Conservation (phyloP, 1,139 yeast genomes). For the Taphrina deformans region DNA sequence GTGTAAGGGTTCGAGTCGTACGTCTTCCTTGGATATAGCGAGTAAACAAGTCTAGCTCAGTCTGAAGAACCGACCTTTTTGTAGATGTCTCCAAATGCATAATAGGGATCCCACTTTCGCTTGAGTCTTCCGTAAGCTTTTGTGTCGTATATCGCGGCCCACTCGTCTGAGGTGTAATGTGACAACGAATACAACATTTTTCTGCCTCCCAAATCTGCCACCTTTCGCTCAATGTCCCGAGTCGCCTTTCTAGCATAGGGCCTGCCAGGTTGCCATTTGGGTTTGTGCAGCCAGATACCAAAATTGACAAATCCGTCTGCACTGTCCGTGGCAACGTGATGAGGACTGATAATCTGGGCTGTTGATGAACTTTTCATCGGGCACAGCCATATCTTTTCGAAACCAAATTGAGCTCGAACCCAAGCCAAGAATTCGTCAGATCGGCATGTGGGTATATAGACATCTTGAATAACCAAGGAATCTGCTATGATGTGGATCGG, state of each 20-base stretch:
- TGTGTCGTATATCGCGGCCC: constrained; percentile 12
- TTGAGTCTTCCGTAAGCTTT: neutral
- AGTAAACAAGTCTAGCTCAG: too few species aligned
- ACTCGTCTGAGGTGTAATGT: constrained; percentile 2
- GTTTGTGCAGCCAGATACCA: constrained; percentile 19
- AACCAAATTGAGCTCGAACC: neutral
- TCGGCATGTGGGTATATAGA: neutral
- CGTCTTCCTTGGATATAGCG: too few species aligned
- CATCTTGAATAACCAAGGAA: constrained; percentile 19
- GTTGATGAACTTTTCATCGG: constrained; percentile 3
- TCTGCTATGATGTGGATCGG: constrained; percentile 3
- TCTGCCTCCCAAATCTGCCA: constrained; percentile 10
- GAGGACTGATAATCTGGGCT: constrained; percentile 8
- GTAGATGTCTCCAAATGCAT: constrained; percentile 13
- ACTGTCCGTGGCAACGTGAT: neutral
- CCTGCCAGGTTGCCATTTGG: constrained; percentile 7
- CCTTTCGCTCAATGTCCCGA: constrained; percentile 1
- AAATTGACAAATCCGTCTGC: constrained; percentile 6
- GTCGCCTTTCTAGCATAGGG: neutral
- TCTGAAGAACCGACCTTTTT: neutral
- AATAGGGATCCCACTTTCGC: constrained; percentile 11
- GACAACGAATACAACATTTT: constrained; percentile 18
- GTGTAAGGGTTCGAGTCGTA: too few species aligned
- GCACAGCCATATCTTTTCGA: constrained; percentile 24
- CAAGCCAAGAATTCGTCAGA: constrained; percentile 9